Percentiles rank a stretch among this genome's conserved stretches.
phyloP scores from a whole-genome alignment of 441 rosid genomes.

The Codiaeum variegatum region DNA sequence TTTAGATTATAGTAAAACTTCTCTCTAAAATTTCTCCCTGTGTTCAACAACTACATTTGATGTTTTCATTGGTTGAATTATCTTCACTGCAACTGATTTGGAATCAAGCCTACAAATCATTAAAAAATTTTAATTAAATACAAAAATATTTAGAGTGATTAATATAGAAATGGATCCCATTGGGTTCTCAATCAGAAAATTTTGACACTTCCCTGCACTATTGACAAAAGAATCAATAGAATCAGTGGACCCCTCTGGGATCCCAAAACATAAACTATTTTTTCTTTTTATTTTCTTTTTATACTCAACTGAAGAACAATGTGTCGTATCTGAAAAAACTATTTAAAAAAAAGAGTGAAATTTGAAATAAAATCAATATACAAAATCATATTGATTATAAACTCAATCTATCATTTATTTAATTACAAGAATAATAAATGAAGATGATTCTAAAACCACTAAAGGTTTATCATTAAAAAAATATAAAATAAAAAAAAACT shows the following conservation, averaged over 20 bases:
- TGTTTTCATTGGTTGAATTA: constrained; percentile 42
- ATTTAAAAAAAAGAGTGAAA: too few species aligned
- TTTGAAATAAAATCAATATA: constrained; percentile 9
- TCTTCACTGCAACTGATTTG: constrained; percentile 52
- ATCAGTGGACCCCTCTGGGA: too few species aligned
- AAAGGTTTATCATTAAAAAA: constrained; percentile 4
- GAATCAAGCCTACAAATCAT: constrained; percentile 42
- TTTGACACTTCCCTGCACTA: background rate
- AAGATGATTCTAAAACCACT: constrained; percentile 16
- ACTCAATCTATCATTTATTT: constrained; percentile 1
- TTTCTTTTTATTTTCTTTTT: background rate
- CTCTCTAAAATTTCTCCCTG: constrained; percentile 49
- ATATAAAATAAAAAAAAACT: background rate
- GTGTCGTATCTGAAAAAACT: background rate
- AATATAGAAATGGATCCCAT: too few species aligned
- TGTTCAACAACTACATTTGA: constrained; percentile 28
- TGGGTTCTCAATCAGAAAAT: too few species aligned
- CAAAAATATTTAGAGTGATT: too few species aligned
- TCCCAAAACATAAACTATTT: background rate
- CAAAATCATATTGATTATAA: constrained; percentile 8
- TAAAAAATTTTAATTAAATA: too few species aligned
- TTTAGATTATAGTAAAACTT: constrained; percentile 49
- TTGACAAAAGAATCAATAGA: background rate
- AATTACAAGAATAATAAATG: background rate
- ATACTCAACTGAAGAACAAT: background rate